phyloP scores from a whole-genome alignment of 306 rosid species.

The Prunus fruticosa region DNA sequence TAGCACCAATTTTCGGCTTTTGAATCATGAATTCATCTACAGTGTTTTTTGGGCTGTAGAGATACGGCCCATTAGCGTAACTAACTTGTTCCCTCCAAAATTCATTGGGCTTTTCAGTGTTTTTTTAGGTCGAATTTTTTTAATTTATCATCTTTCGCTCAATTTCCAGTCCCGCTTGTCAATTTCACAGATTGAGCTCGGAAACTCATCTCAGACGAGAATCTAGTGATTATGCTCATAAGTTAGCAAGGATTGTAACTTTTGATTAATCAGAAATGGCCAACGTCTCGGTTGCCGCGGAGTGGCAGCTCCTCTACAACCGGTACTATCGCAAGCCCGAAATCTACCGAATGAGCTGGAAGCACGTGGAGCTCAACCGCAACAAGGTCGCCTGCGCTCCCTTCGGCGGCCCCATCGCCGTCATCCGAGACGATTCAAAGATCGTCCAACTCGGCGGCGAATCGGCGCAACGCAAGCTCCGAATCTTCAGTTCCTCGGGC shows the following conservation, averaged over 20 bases:
- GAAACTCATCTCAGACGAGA: background rate
- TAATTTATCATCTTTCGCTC: background rate
- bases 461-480: constrained; percentile 93
- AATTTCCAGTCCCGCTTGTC: background rate
- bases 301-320: constrained; percentile 96
- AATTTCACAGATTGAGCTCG: background rate
- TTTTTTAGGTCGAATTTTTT: background rate
- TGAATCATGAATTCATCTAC: background rate
- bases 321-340: constrained; percentile 92
- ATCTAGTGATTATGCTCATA: background rate
- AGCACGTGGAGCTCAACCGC: constrained; percentile 77
- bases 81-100: background rate
- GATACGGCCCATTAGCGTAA: background rate
- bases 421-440: constrained; percentile 96
- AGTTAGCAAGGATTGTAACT: background rate
- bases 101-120: background rate
- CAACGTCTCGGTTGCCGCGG: constrained; percentile 93
- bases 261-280: constrained; percentile 45
- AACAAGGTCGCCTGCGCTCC: constrained; percentile 91
- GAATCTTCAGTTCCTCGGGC: constrained; percentile 80
- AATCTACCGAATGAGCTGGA: constrained; percentile 74
- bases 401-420: constrained; percentile 87
- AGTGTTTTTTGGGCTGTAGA: background rate
- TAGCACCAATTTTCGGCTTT: background rate
- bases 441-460: constrained; percentile 96